A percentile compares a stretch with the other conserved stretches of the same genome.
These are phyloP conservation scores for Deinandra increscens DNA, from an alignment of 129 eudicot genomes.

Conservation along the genomic window DNA sequence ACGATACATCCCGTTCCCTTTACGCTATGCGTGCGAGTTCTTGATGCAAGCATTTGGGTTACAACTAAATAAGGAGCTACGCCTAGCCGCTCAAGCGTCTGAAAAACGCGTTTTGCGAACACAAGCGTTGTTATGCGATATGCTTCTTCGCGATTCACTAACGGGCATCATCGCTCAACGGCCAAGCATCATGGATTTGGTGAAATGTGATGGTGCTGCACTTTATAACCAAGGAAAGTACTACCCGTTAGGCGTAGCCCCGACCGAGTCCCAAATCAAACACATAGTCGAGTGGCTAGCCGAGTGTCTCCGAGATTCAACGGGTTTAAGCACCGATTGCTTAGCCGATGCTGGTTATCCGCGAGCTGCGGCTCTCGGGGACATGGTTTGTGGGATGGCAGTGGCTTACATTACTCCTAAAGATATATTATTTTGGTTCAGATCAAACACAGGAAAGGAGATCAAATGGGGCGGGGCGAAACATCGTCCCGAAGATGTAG, in stretches of 20 bases:
- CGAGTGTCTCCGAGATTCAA: conserved; percentile 54
- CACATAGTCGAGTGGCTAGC: conserved; percentile 79
- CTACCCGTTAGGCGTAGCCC: conserved; percentile 78
- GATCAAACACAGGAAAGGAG: conserved; percentile 82
- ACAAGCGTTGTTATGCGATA: conserved; percentile 87
- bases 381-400: conserved; percentile 92
- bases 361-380: conserved; percentile 64
- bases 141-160: conserved; percentile 84
- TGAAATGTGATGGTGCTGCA: conserved; percentile 92
- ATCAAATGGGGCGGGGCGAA: conserved; percentile 96
- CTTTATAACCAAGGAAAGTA: conserved; percentile 63
- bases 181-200: conserved; percentile 90
- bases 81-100: conserved; percentile 57
- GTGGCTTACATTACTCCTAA: conserved; percentile 66
- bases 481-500: conserved; percentile 82
- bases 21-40: conserved; percentile 91
- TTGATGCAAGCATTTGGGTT: conserved; percentile 93
- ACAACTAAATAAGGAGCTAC: conserved; percentile 85
- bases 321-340: conserved; percentile 91
- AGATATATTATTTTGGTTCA: conserved; percentile 83
- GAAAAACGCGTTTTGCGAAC: conserved; percentile 82
- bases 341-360: conserved; percentile 86
- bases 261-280: conserved; percentile 70
- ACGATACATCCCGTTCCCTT: conserved; percentile 67
- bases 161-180: conserved; percentile 75